Conservation (phyloP, 129 eudicot species). For the Cynara cardunculus region DNA sequence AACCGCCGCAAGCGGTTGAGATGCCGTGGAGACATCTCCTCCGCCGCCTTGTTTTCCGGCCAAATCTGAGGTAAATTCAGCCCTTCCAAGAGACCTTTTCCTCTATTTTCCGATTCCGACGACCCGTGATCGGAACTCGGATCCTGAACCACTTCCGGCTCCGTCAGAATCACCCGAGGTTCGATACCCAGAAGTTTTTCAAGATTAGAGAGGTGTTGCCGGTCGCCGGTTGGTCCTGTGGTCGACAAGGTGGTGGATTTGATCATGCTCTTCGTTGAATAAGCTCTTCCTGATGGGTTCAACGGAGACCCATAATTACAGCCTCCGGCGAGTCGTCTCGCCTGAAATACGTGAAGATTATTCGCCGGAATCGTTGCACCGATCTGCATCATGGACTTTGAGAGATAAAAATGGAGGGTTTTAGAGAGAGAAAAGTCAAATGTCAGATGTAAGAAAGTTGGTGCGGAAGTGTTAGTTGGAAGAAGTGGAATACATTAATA, state of each 20-base stretch:
- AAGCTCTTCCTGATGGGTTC: constrained; percentile 37
- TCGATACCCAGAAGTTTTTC: constrained; percentile 50
- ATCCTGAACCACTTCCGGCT: constrained; percentile 5
- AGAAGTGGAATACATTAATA: neutral
- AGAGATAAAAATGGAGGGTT: neutral
- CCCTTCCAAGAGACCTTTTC: constrained; percentile 44
- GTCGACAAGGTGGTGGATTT: constrained; percentile 12
- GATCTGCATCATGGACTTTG: constrained; percentile 48
- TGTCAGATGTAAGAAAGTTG: neutral
- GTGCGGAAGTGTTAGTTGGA: neutral
- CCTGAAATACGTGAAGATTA: constrained; percentile 35
- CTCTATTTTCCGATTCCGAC: constrained; percentile 14
- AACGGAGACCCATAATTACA: constrained; percentile 40
- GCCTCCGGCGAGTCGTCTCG: constrained; percentile 35
- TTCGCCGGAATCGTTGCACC: constrained; percentile 60
- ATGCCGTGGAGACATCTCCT: constrained; percentile 83
- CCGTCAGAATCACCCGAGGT: constrained; percentile 22
- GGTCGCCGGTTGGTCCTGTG: constrained; percentile 18
- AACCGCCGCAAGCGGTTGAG: constrained; percentile 57
- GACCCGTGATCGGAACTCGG: constrained; percentile 10
- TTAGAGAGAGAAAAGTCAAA: constrained; percentile 7
- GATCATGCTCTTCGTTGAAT: constrained; percentile 19
- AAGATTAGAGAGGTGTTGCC: constrained; percentile 56
- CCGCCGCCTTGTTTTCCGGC: constrained; percentile 76
- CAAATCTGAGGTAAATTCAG: constrained; percentile 53